Percentiles rank a stretch among this genome's conserved stretches.
These are phyloP conservation scores for Saturnispora besseyi DNA, from an alignment of 805 yeast species.

Conservation along the genomic window DNA sequence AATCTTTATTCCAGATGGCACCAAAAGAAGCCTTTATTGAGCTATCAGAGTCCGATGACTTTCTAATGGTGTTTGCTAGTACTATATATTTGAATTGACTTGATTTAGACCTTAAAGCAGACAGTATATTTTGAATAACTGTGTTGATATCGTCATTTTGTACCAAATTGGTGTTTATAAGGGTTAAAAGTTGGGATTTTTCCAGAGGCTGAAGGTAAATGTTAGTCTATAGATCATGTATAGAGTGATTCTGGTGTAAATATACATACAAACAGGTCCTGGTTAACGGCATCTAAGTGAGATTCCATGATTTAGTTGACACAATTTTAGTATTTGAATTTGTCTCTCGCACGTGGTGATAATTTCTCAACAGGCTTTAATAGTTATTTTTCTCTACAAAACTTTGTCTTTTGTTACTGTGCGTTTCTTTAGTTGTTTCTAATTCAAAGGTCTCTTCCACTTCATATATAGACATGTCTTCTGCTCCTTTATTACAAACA, in stretches of 20 bases:
- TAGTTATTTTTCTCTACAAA: not conserved
- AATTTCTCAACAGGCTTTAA: not conserved
- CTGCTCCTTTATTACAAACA: conserved; percentile 65
- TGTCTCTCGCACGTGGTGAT: conserved; percentile 1
- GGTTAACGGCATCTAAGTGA: conserved; percentile 1
- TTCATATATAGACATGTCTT: conserved; percentile 38
- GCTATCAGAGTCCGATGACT: conserved; percentile 19
- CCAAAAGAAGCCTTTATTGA: conserved; percentile 36
- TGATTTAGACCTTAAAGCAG: conserved; percentile 34
- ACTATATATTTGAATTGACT: conserved; percentile 50
- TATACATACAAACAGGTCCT: not conserved
- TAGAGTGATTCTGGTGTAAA: not conserved
- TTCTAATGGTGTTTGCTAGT: conserved; percentile 31
- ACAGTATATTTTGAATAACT: conserved; percentile 28
- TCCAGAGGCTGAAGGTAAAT: not conserved
- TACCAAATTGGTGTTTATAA: conserved; percentile 5
- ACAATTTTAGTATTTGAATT: not conserved
- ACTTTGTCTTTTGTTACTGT: not conserved
- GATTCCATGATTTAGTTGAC: not conserved
- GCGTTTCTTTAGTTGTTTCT: not conserved
- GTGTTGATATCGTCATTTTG: conserved; percentile 11
- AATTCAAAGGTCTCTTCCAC: not conserved
- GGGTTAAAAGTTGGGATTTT: not conserved
- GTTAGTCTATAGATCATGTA: not conserved
- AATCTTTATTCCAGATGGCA: conserved; percentile 46